Percentiles rank a stretch among this genome's conserved stretches.
These are phyloP conservation scores for Solanum chiquidenum DNA, from an alignment of 257 asterid genomes.

Conservation along the genomic window DNA sequence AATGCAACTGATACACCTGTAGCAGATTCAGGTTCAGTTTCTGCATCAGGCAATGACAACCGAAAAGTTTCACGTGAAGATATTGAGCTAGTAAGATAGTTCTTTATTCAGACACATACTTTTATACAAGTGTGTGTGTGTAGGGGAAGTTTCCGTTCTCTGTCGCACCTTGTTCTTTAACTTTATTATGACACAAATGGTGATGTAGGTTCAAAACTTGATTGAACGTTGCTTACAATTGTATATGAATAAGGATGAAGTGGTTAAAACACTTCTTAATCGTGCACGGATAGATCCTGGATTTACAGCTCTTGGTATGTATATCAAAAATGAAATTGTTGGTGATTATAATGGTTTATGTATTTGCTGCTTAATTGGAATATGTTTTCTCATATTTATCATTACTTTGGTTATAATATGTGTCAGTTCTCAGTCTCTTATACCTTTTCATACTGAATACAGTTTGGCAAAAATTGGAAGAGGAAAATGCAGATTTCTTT, in stretches of 20 bases:
- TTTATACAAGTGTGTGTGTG: background rate
- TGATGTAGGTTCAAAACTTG: conserved; percentile 72
- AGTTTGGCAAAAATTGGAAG: conserved; percentile 99
- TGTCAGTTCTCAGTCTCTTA: background rate
- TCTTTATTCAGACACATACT: background rate
- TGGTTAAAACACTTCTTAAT: conserved; percentile 77
- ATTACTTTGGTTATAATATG: background rate
- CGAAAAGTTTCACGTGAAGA: conserved; percentile 93
- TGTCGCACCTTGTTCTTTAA: background rate
- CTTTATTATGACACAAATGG: conserved; percentile 2
- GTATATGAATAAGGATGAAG: conserved; percentile 91
- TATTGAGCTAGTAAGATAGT: conserved; percentile 73
- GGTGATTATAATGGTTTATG: background rate
- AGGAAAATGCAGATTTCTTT: conserved; percentile 89
- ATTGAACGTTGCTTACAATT: conserved; percentile 88
- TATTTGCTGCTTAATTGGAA: background rate
- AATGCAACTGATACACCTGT: conserved; percentile 54
- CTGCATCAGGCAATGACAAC: conserved; percentile 69
- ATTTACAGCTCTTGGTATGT: conserved; percentile 81
- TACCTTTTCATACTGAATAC: background rate
- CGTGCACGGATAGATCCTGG: conserved; percentile 99
- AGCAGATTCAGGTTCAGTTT: conserved; percentile 82
- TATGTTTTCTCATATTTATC: background rate
- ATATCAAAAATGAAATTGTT: background rate
- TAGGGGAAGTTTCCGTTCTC: background rate